A percentile compares a stretch with the other conserved stretches of the same genome.
These are phyloP conservation scores for Fragilaria crotonensis DNA, from an alignment of 108 stramenopile genomes.

Conservation along the genomic window DNA sequence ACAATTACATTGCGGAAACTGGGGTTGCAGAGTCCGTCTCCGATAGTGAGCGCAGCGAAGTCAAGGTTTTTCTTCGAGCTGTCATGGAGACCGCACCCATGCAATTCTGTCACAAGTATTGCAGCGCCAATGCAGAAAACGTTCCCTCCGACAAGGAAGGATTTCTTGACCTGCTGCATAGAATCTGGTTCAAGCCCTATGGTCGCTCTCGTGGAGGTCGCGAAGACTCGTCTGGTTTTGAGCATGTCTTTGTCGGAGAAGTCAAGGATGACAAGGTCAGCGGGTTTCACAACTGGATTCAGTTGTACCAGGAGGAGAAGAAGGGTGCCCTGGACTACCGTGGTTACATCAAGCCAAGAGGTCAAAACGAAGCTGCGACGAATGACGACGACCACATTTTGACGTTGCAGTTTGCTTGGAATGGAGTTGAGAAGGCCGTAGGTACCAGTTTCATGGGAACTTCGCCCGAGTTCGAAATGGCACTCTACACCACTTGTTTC, in stretches of 20 bases:
- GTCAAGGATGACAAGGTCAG: conserved; percentile 59
- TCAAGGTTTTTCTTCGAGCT: conserved; percentile 50
- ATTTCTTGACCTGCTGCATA: conserved; percentile 57
- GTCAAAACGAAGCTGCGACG: conserved; percentile 41
- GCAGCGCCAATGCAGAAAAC: conserved; percentile 29
- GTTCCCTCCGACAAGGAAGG: conserved; percentile 42
- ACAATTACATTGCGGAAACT: conserved; percentile 69
- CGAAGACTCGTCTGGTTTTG: conserved; percentile 82
- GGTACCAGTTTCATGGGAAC: conserved; percentile 77
- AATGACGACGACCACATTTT: conserved; percentile 65
- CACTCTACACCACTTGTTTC: conserved; percentile 80
- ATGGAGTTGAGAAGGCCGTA: conserved; percentile 80
- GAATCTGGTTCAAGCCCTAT: conserved; percentile 88
- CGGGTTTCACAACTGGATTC: conserved; percentile 94
- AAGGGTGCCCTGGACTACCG: conserved; percentile 75
- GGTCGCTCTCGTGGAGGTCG: conserved; percentile 40
- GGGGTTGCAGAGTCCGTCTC: conserved; percentile 62
- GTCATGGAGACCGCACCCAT: conserved; percentile 82
- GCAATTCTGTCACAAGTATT: conserved; percentile 85
- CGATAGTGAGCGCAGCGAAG: conserved; percentile 54
- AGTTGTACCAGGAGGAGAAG: conserved; percentile 83
- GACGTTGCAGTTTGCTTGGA: conserved; percentile 83
- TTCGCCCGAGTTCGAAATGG: conserved; percentile 89
- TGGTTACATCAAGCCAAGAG: conserved; percentile 73
- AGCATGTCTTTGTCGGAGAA: conserved; percentile 94